phyloP scores from a whole-genome alignment of 106 monocot species.

The Vanilla planifolia region DNA sequence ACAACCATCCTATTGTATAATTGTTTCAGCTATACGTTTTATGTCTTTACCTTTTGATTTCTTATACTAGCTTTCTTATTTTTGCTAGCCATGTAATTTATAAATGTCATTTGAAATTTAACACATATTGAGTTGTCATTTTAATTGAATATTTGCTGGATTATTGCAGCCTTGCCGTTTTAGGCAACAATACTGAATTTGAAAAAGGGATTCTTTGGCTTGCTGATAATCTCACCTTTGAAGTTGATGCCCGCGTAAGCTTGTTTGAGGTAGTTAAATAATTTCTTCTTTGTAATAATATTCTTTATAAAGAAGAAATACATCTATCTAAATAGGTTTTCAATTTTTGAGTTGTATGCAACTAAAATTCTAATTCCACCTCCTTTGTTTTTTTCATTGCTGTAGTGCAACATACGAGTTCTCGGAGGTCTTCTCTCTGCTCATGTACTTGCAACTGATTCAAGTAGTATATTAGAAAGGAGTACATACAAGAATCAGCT shows the following conservation, averaged over 20 bases:
- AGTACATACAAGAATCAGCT: conserved; percentile 65
- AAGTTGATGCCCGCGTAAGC: conserved; percentile 88
- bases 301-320: neutral
- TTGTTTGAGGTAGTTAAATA: conserved; percentile 66
- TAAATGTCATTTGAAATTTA: too few species aligned
- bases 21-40: too few species aligned
- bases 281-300: neutral
- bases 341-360: conserved; percentile 2
- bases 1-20: too few species aligned
- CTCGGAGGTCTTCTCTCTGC: conserved; percentile 96
- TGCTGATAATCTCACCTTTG: conserved; percentile 74
- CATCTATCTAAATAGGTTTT: too few species aligned
- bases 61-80: too few species aligned
- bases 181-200: conserved; percentile 89
- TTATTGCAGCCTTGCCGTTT: conserved; percentile 82
- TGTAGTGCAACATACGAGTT: conserved; percentile 94
- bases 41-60: too few species aligned
- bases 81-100: too few species aligned
- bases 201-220: conserved; percentile 89
- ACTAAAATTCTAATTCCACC: too few species aligned
- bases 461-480: conserved; percentile 42
- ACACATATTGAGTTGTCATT: too few species aligned
- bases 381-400: conserved; percentile 24
- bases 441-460: conserved; percentile 85
- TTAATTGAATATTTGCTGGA: conserved; percentile 34